Evolutionary conservation across 805 yeast species (phyloP), one percentile per base, ranked within the genome.

Genomic region (Candida insectalens): DNA sequence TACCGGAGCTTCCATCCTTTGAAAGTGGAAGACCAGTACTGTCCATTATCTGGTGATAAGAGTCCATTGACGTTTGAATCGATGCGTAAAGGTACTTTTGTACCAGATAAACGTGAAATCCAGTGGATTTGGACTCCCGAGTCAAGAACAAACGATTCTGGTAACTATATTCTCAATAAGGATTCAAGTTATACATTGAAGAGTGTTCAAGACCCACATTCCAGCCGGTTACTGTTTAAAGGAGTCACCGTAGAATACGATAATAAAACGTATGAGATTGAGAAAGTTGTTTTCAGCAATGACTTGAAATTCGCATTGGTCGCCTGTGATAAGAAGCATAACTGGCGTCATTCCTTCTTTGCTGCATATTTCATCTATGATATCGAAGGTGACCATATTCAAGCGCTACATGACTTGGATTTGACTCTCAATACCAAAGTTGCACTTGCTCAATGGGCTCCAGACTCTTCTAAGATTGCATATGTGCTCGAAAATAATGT

Each of bases 301-400:
- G 71, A 82, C 55, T 62, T 82, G 48, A 52, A 60, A 22, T 61
- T 57, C 39, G 80, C 83, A 0, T 47, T 82, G 21, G 53, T 83
- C 18, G 68, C 71, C 36, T 74, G 88, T 1, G 71, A 79, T 43
- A 63, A 73, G 29, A 65, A 69, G 10, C 73, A 74, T 29, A 74
- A 77, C 42, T 84, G 79, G 70, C 67, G 95, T 41, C 88, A 84
- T 48, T 83, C 95, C 0, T 62, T 75, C 4, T 64, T 62, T 33
- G 78, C 81, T 0, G 40, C 62, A 6, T 81, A 72, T 55, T 84
- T 83, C 74, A 38, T 83, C 5, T 65, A 68, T 37, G 72, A 81
- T 37, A 54, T 74, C 12, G 54, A 47, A 0, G 41, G 59, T 1
- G 56, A 38, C 6, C 19, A 28, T 9, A 22, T 51, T n/a, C 46